Percentiles rank a stretch among this genome's conserved stretches.
Evolutionary conservation across 116 monocot genomes (phyloP).

Genomic region (Dioscorea cayenensis): DNA sequence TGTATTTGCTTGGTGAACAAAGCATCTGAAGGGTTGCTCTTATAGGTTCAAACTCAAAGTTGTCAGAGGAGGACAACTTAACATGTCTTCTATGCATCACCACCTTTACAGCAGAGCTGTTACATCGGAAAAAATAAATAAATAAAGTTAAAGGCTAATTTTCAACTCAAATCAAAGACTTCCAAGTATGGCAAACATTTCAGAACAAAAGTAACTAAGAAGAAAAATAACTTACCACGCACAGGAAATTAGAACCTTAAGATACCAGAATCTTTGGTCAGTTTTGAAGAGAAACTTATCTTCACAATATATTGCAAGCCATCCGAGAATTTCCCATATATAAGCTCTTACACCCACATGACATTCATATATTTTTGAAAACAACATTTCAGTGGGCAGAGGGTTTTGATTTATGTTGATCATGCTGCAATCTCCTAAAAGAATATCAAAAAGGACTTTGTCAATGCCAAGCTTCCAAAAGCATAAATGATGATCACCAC

Average conservation of each 20-base stretch:
- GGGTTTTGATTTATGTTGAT: conserved; percentile 2
- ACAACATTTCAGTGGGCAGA: conserved; percentile 26
- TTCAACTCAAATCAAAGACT: neutral
- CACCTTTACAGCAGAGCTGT: conserved; percentile 44
- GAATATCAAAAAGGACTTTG: conserved; percentile 43
- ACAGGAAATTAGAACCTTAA: conserved; percentile 64
- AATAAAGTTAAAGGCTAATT: neutral
- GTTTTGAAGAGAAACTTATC: conserved; percentile 29
- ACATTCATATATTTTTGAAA: conserved; percentile 29
- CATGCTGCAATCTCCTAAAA: conserved; percentile 33
- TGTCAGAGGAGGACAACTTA: conserved; percentile 16
- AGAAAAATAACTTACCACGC: conserved; percentile 52
- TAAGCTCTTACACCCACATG: conserved; percentile 18
- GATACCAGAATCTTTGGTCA: conserved; percentile 10
- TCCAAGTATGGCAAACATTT: neutral
- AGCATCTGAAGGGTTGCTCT: conserved; percentile 62
- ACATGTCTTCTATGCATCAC: conserved; percentile 27
- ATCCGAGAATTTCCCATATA: conserved; percentile 77
- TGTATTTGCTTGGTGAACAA: conserved; percentile 66
- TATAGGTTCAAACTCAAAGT: conserved; percentile 41
- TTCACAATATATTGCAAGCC: conserved; percentile 39
- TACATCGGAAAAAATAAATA: neutral
- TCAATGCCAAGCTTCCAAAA: conserved; percentile 67
- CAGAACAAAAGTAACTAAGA: neutral
- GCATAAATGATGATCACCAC: conserved; percentile 61